phyloP scores from a whole-genome alignment of 495 filamentous ascomycete species.

The Talaromyces stipitatus region DNA sequence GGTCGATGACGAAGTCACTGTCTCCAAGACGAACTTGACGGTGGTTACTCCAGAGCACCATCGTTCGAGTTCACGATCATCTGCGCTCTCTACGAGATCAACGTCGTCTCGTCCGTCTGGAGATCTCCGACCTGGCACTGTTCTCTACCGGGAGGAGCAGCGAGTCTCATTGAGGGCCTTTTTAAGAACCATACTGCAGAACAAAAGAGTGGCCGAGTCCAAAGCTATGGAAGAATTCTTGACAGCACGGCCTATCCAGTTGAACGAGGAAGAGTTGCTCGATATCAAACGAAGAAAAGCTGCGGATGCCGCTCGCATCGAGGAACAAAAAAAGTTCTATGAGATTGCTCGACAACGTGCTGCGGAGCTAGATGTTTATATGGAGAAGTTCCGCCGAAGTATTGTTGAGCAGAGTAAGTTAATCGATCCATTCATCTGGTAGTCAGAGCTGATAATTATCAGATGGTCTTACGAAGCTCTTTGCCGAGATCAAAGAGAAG shows the following conservation, averaged over 20 bases:
- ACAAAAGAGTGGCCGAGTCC: conserved; percentile 72
- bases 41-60: conserved; percentile 14
- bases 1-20: conserved; percentile 26
- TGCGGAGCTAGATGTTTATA: conserved; percentile 89
- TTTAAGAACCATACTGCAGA: conserved; percentile 72
- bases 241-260: conserved; percentile 54
- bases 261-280: conserved; percentile 72
- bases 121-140: conserved; percentile 35
- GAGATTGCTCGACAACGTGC: conserved; percentile 89
- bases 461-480: conserved; percentile 89
- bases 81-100: conserved; percentile 20
- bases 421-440: neutral
- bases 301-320: conserved; percentile 79
- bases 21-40: conserved; percentile 19
- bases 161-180: conserved; percentile 88
- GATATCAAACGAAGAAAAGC: conserved; percentile 73
- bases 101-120: conserved; percentile 44
- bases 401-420: conserved; percentile 71
- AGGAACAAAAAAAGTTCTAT: conserved; percentile 91
- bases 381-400: conserved; percentile 76
- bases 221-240: conserved; percentile 79
- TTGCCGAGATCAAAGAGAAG: conserved; percentile 86
- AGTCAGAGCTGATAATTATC: conserved; percentile 12
- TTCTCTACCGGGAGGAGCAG: conserved; percentile 83
- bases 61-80: conserved; percentile 31